Conservation (phyloP, 768 basidiomycete species). For the Russula sp. region DNA sequence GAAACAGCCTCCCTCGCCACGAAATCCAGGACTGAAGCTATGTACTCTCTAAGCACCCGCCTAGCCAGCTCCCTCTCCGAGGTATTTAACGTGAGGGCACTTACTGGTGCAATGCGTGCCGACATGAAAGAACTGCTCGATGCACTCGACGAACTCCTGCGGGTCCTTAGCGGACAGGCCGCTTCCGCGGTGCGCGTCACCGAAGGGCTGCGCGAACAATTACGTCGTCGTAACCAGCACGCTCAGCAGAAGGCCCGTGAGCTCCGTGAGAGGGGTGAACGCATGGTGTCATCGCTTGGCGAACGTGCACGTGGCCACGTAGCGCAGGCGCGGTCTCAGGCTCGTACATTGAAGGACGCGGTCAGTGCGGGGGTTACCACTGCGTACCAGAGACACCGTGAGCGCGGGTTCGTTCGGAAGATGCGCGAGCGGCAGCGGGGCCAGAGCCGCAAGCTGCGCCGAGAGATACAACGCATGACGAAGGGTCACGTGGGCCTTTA, state of each 20-base stretch:
- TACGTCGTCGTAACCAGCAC: conserved; percentile 29
- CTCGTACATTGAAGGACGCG: conserved; percentile 26
- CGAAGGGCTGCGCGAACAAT: conserved; percentile 23
- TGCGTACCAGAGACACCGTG: conserved; percentile 11
- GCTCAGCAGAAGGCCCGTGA: conserved; percentile 29
- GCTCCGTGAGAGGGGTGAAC: conserved; percentile 29
- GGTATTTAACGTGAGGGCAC: conserved; percentile 39
- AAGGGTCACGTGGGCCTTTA: conserved; percentile 16
- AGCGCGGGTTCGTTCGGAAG: conserved; percentile 8
- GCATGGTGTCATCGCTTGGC: conserved; percentile 26
- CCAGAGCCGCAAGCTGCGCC: conserved; percentile 19
- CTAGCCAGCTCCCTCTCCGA: conserved; percentile 47
- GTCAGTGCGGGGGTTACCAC: conserved; percentile 11
- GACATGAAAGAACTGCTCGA: conserved; percentile 54
- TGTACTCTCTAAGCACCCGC: conserved; percentile 37
- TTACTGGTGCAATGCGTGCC: conserved; percentile 38
- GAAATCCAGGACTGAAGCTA: conserved; percentile 2
- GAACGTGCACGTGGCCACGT: conserved; percentile 27
- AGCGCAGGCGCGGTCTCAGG: conserved; percentile 28
- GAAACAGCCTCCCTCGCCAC: conserved; percentile 4
- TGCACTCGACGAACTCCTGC: conserved; percentile 52
- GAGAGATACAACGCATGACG: conserved; percentile 3
- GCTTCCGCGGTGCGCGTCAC: conserved; percentile 14
- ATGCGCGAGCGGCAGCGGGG: conserved; percentile 19
- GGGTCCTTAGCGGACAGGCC: conserved; percentile 24